These are phyloP conservation scores for Pouteria campechiana DNA, from an alignment of 179 eudicot genomes.

Conservation along the genomic window DNA sequence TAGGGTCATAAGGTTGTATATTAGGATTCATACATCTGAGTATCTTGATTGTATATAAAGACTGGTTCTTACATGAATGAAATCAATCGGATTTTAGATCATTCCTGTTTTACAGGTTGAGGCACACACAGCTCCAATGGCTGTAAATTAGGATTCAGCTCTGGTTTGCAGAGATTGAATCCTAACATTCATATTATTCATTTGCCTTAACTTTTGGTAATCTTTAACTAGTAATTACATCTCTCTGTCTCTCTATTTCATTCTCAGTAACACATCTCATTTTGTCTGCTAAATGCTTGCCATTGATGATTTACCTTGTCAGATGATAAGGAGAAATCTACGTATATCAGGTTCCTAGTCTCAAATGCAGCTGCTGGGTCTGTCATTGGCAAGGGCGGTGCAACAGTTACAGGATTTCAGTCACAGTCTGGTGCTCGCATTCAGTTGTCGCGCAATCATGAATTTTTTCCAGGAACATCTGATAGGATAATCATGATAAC, in stretches of 20 bases:
- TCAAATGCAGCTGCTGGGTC: conserved; percentile 97
- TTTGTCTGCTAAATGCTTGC: not conserved
- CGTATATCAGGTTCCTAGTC: conserved; percentile 73
- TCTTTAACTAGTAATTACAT: too few relatives aligned
- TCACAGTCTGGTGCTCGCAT: conserved; percentile 84
- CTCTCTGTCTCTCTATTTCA: not conserved
- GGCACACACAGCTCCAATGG: too few relatives aligned
- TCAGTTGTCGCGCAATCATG: conserved; percentile 89
- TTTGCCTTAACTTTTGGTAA: too few relatives aligned
- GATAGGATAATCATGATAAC: conserved; percentile 88
- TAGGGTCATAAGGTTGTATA: too few relatives aligned
- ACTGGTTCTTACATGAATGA: too few relatives aligned
- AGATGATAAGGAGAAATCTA: conserved; percentile 56
- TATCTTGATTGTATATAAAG: too few relatives aligned
- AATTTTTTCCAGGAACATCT: conserved; percentile 86
- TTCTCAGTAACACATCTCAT: not conserved
- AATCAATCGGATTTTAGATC: too few relatives aligned
- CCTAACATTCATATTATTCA: too few relatives aligned
- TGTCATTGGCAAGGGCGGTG: conserved; percentile 88
- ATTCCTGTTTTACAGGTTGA: too few relatives aligned
- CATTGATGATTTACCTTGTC: conserved; percentile 2
- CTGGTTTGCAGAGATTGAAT: too few relatives aligned
- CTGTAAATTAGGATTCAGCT: too few relatives aligned
- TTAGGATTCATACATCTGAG: too few relatives aligned
- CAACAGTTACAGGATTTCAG: conserved; percentile 83